Conservation (phyloP, 495 filamentous ascomycete genomes). For the Recurvomyces mirabilis region DNA sequence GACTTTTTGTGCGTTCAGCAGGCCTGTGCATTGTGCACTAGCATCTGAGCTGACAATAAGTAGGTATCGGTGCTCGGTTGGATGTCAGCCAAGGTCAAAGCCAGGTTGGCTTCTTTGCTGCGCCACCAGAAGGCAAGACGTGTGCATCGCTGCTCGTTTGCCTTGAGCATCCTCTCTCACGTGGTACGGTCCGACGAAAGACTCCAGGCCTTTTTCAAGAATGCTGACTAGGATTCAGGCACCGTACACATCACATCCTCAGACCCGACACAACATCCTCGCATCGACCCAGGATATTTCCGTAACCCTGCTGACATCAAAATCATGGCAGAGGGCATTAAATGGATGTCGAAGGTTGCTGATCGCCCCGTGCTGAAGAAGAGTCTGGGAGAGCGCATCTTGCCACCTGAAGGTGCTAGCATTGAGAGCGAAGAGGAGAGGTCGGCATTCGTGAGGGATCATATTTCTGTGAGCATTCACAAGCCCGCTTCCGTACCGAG, state of each 20-base stretch:
- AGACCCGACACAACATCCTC: slow-evolving; percentile 16
- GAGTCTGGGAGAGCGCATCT: slow-evolving; percentile 17
- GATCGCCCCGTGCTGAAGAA: slow-evolving; percentile 17
- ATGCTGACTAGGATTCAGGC: too few relatives aligned
- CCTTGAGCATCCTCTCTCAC: slow-evolving; percentile 23
- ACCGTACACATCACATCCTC: slow-evolving; percentile 23
- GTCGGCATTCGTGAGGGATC: slow-evolving; percentile 19
- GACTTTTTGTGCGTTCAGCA: slow-evolving; percentile 17
- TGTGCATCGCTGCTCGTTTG: slow-evolving; percentile 21
- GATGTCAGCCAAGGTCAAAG: slow-evolving; percentile 18
- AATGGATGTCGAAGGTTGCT: slow-evolving; percentile 23
- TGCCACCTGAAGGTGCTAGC: slow-evolving; percentile 11
- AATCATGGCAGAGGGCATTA: slow-evolving; percentile 21
- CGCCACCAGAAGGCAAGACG: slow-evolving; percentile 20
- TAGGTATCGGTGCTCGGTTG: slow-evolving; percentile 20
- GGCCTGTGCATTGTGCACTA: neutral
- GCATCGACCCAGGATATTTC: slow-evolving; percentile 23
- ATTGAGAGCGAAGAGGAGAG: slow-evolving; percentile 22
- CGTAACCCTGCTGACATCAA: slow-evolving; percentile 18
- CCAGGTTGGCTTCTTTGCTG: slow-evolving; percentile 20
- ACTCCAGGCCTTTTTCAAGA: too few relatives aligned
- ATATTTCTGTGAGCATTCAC: too few relatives aligned
- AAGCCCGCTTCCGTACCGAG: too few relatives aligned
- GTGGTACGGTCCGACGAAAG: too few relatives aligned
- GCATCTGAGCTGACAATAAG: neutral